Evolutionary conservation across 345 rosid genomes (phyloP).

Genomic region (Arabidopsis suecica): DNA sequence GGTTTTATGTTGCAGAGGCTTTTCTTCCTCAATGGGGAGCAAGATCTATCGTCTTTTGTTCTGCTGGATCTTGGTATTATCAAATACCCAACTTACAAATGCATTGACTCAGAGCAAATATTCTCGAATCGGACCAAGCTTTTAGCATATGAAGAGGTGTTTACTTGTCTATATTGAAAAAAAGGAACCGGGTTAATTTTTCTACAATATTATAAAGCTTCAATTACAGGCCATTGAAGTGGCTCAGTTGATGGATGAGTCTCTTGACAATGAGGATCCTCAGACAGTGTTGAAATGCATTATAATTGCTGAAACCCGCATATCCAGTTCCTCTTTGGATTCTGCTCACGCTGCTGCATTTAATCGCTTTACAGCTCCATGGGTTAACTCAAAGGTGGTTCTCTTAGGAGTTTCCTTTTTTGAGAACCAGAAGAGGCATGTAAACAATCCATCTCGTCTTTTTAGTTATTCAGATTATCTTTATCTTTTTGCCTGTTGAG

Average conservation of each 20-base stretch:
- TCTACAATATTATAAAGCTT: slow-evolving; percentile 37
- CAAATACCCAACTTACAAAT: slow-evolving; percentile 76
- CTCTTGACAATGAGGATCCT: slow-evolving; percentile 67
- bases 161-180: slow-evolving; percentile 40
- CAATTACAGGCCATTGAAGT: slow-evolving; percentile 83
- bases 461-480: background rate
- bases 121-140: slow-evolving; percentile 57
- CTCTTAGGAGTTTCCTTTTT: slow-evolving; percentile 84
- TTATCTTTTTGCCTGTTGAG: slow-evolving; percentile 17
- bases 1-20: slow-evolving; percentile 67
- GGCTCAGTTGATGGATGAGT: slow-evolving; percentile 86
- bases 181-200: background rate
- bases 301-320: slow-evolving; percentile 62
- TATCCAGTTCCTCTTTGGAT: slow-evolving; percentile 49
- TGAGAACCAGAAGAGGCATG: slow-evolving; percentile 82
- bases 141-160: slow-evolving; percentile 93
- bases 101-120: slow-evolving; percentile 64
- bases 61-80: slow-evolving; percentile 81
- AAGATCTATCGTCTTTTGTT: slow-evolving; percentile 81
- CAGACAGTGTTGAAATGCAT: slow-evolving; percentile 64
- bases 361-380: slow-evolving; percentile 67
- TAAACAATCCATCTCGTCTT: slow-evolving; percentile 11
- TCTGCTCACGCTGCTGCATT: slow-evolving; percentile 42
- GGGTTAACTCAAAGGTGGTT: slow-evolving; percentile 88
- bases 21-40: slow-evolving; percentile 92